These are phyloP conservation scores for Quercus suber DNA, from an alignment of 306 rosid species.

Conservation along the genomic window DNA sequence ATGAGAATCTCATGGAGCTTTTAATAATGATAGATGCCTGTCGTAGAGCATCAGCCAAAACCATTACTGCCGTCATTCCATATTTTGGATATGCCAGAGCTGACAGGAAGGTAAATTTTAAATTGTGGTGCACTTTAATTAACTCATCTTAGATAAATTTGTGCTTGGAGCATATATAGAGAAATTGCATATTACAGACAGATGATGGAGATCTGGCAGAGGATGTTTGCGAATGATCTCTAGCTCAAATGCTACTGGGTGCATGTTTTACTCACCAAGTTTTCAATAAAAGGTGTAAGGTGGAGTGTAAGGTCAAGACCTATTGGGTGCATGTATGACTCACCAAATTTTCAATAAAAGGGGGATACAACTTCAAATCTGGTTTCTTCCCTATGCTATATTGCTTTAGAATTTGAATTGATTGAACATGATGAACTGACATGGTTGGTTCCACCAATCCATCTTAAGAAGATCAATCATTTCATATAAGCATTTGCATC, in stretches of 20 bases:
- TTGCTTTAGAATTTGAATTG: background rate
- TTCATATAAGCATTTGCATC: background rate
- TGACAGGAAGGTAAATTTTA: constrained; percentile 79
- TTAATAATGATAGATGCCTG: constrained; percentile 90
- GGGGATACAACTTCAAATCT: too few species aligned
- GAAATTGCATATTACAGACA: background rate
- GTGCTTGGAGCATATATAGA: background rate
- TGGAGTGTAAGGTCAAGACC: too few species aligned
- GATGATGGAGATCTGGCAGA: background rate
- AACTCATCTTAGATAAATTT: background rate
- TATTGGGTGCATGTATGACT: too few species aligned
- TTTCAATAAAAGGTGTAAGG: background rate
- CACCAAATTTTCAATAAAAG: background rate
- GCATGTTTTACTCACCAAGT: background rate
- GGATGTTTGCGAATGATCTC: background rate
- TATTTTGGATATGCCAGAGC: constrained; percentile 99
- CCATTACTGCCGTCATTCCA: constrained; percentile 86
- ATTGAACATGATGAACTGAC: background rate
- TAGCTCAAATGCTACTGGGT: too few species aligned
- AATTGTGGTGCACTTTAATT: background rate
- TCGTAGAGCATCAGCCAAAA: constrained; percentile 93
- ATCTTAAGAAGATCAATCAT: background rate
- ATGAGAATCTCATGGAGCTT: constrained; percentile 97
- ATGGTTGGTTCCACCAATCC: background rate
- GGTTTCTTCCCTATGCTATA: too few species aligned